A percentile compares a stretch with the other conserved stretches of the same genome.
phyloP scores from a whole-genome alignment of 208 protist genomes.

The Willaertia magna region DNA sequence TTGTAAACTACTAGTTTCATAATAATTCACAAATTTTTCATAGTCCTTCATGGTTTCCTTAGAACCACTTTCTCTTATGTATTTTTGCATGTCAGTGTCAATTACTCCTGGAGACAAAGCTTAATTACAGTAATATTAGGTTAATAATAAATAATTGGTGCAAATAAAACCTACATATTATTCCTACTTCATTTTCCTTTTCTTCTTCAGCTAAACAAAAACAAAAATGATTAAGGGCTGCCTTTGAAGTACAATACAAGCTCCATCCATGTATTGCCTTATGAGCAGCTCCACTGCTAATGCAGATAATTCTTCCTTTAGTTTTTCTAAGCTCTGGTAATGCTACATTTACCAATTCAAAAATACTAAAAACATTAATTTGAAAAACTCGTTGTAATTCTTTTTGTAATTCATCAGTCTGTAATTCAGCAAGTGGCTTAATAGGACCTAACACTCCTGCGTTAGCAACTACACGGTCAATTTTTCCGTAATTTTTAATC shows the following conservation, averaged over 20 bases:
- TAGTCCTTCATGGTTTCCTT: neutral
- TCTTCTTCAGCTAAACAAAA: neutral
- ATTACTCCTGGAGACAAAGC: neutral
- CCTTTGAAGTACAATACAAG: neutral
- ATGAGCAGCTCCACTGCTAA: neutral
- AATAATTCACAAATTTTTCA: neutral
- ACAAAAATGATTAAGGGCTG: neutral
- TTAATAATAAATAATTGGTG: no score
- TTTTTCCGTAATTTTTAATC: neutral
- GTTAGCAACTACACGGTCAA: neutral
- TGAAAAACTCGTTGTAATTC: no score
- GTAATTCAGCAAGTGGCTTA: neutral
- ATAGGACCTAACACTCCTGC: neutral
- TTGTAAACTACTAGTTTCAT: neutral
- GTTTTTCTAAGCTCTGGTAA: neutral
- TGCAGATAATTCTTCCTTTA: neutral
- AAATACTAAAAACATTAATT: neutral
- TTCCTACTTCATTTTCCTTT: neutral
- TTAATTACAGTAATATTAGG: no score
- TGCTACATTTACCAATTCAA: neutral
- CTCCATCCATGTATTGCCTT: neutral
- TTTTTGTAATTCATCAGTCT: neutral
- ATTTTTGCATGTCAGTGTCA: neutral
- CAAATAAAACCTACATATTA: no score
- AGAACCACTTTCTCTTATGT: neutral